Conservation (phyloP, 2,329 filamentous ascomycete genomes). For the Scopulariopsis brevicaulis region DNA sequence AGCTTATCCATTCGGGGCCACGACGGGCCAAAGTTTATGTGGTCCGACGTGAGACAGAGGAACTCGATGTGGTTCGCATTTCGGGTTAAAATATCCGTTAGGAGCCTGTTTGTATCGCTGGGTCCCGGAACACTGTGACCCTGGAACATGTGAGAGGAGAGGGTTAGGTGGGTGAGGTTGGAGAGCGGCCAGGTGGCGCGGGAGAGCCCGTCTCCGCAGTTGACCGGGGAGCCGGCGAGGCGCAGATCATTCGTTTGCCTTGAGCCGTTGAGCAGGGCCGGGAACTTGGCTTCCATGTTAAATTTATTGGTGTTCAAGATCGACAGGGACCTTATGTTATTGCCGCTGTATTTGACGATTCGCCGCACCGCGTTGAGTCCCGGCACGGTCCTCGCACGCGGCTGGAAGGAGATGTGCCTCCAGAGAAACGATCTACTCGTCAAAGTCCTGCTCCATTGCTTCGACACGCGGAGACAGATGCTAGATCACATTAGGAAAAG, state of each 20-base stretch:
- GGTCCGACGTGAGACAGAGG: not conserved
- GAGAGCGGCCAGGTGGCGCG: conserved; percentile 2
- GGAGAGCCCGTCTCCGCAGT: not conserved
- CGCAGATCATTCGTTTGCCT: not conserved
- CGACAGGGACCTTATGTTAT: not conserved
- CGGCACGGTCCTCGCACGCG: not conserved
- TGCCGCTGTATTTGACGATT: conserved; percentile 3
- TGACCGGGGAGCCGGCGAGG: not conserved
- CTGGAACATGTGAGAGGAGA: conserved; percentile 2
- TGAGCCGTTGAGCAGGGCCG: conserved; percentile 1
- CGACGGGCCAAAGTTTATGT: conserved; percentile 12
- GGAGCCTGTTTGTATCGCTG: conserved; percentile 3
- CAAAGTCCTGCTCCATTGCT: not conserved
- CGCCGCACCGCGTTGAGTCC: conserved; percentile 2
- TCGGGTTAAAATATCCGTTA: not conserved
- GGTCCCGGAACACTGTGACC: not conserved
- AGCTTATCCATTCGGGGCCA: conserved; percentile 8
- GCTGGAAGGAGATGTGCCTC: not conserved
- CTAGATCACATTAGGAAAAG: not conserved
- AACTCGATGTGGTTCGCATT: not conserved
- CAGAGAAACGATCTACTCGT: not conserved
- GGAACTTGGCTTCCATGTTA: conserved; percentile 2
- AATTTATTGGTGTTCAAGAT: conserved; percentile 4
- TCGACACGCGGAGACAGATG: conserved; percentile 2
- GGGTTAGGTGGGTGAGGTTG: not conserved